Evolutionary conservation across 495 filamentous ascomycete genomes (phyloP).

Genomic region (Articulospora tetracladia): DNA sequence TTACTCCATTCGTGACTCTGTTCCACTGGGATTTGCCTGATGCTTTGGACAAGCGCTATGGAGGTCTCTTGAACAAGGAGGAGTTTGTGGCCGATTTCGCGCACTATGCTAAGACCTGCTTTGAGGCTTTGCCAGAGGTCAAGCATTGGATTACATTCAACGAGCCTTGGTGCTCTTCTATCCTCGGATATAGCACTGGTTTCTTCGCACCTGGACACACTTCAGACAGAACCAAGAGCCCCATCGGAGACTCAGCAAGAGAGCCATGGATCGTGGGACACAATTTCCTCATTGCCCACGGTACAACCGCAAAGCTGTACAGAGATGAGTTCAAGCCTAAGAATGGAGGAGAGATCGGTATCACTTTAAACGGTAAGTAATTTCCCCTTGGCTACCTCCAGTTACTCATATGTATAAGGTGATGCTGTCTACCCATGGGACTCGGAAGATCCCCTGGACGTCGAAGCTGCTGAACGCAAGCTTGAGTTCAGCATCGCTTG

Average conservation of each 20-base stretch:
- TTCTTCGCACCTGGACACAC: slow-evolving; percentile 58
- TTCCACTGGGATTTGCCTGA: slow-evolving; percentile 65
- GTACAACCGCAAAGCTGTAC: slow-evolving; percentile 59
- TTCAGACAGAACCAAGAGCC: slow-evolving; percentile 50
- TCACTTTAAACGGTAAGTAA: slow-evolving; percentile 53
- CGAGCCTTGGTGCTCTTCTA: slow-evolving; percentile 59
- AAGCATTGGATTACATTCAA: slow-evolving; percentile 67
- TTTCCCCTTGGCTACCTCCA: neutral
- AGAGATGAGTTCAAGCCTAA: slow-evolving; percentile 63
- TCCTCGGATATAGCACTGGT: slow-evolving; percentile 57
- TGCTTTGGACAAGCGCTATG: slow-evolving; percentile 57
- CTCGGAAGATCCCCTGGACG: slow-evolving; percentile 48
- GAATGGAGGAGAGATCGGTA: slow-evolving; percentile 56
- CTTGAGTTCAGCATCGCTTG: slow-evolving; percentile 63
- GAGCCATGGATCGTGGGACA: slow-evolving; percentile 62
- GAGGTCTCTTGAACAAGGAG: slow-evolving; percentile 52
- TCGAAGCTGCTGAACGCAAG: slow-evolving; percentile 59
- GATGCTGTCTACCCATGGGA: slow-evolving; percentile 58
- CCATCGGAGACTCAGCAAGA: slow-evolving; percentile 50
- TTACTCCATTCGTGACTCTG: slow-evolving; percentile 57
- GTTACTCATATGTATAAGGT: slow-evolving; percentile 23
- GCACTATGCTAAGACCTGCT: slow-evolving; percentile 54
- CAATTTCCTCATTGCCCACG: slow-evolving; percentile 56
- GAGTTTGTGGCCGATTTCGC: slow-evolving; percentile 59
- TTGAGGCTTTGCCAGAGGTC: slow-evolving; percentile 54